Conservation (phyloP, 371 early-diverging fungal species). For the Sporodiniella umbellata region DNA sequence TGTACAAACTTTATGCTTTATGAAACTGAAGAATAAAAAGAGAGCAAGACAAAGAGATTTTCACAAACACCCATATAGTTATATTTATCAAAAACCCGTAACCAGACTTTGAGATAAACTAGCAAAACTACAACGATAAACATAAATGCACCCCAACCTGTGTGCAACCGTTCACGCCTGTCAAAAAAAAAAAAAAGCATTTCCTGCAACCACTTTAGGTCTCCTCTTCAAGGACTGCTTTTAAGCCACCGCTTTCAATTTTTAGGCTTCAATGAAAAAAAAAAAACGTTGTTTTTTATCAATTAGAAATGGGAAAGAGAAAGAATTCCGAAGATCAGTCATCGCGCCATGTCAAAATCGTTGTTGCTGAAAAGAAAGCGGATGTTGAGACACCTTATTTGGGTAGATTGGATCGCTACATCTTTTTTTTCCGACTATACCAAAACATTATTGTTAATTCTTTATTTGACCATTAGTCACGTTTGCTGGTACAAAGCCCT, state of each 20-base stretch:
- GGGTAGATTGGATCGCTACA: too few relatives aligned
- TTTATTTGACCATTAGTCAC: constrained; percentile 19
- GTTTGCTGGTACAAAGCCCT: constrained; percentile 42
- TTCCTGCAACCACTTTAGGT: background rate
- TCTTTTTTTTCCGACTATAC: too few relatives aligned
- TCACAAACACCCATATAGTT: too few relatives aligned
- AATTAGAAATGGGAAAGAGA: constrained; percentile 21
- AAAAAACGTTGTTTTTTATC: background rate
- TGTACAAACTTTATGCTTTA: too few relatives aligned
- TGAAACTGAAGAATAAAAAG: too few relatives aligned
- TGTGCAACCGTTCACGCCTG: too few relatives aligned
- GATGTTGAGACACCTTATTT: constrained; percentile 30
- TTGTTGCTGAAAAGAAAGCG: constrained; percentile 9
- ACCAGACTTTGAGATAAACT: too few relatives aligned
- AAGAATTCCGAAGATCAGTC: constrained; percentile 13
- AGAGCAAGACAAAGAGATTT: too few relatives aligned
- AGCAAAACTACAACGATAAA: too few relatives aligned
- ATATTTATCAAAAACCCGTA: too few relatives aligned
- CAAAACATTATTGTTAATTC: background rate
- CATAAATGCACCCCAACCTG: too few relatives aligned
- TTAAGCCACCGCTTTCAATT: constrained; percentile 1
- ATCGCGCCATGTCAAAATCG: constrained; percentile 20
- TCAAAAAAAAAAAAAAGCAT: too few relatives aligned
- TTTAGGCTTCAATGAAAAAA: background rate
- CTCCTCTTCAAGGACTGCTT: constrained; percentile 2